Conservation (phyloP, 192 early-diverging fungal genomes). For the Lunasporangiospora selenospora region DNA sequence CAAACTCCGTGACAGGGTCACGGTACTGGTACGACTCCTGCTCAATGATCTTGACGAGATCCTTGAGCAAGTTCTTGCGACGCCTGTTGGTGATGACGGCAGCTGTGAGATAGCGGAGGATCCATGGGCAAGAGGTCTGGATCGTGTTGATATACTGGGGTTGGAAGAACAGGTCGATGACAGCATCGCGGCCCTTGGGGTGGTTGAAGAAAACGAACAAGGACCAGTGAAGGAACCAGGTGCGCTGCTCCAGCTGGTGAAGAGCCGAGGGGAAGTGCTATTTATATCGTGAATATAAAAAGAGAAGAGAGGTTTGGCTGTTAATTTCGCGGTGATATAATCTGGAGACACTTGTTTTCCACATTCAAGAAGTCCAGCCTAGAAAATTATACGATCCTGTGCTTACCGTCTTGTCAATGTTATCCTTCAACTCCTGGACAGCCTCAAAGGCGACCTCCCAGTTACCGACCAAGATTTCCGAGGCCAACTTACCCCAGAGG, state of each 20-base stretch:
- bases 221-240: conserved; percentile 96
- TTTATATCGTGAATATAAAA: too few relatives aligned
- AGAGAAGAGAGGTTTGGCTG: too few relatives aligned
- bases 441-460: conserved; percentile 95
- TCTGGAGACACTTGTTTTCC: too few relatives aligned
- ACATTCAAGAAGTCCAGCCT: too few relatives aligned
- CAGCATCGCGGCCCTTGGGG: conserved; percentile 92
- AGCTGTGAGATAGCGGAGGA: conserved; percentile 93
- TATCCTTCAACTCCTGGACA: conserved; percentile 84
- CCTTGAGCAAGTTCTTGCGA: conserved; percentile 84
- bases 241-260: conserved; percentile 93
- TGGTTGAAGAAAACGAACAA: conserved; percentile 99
- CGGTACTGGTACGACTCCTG: conserved; percentile 84
- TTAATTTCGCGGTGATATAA: too few relatives aligned
- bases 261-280: conserved; percentile 75
- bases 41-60: conserved; percentile 88
- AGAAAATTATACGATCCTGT: too few relatives aligned
- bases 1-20: conserved; percentile 95
- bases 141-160: conserved; percentile 97
- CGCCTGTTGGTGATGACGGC: conserved; percentile 93
- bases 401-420: conserved; percentile 81
- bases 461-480: conserved; percentile 93
- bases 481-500: conserved; percentile 96
- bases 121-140: conserved; percentile 96
- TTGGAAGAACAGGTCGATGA: conserved; percentile 92